Conservation (phyloP, 2,329 filamentous ascomycete species). For the Fusarium avenaceum region DNA sequence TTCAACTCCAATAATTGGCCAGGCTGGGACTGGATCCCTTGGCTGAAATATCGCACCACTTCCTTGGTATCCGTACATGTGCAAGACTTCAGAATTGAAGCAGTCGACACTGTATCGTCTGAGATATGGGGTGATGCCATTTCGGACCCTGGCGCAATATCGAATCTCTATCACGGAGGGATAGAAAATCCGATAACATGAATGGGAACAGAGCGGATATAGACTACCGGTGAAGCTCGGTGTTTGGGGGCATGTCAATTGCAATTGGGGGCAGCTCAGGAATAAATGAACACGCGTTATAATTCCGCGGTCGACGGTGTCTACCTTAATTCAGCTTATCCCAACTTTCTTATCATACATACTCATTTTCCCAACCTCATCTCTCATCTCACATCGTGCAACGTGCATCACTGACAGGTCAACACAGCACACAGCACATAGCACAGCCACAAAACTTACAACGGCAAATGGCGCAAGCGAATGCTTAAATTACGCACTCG, state of each 20-base stretch:
- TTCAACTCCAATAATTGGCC: constrained; percentile 3
- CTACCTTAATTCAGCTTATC: not conserved
- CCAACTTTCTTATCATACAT: not conserved
- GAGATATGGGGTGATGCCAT: constrained; percentile 27
- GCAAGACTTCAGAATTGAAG: not conserved
- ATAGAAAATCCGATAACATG: constrained; percentile 27
- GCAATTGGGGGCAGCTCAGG: constrained; percentile 7
- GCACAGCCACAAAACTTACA: not conserved
- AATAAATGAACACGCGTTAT: not conserved
- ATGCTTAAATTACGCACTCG: constrained; percentile 39
- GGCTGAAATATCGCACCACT: constrained; percentile 15
- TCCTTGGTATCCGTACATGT: not conserved
- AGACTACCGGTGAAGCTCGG: constrained; percentile 19
- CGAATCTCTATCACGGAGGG: constrained; percentile 4
- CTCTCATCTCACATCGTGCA: not conserved
- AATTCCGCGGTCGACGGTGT: not conserved
- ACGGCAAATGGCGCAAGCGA: constrained; percentile 37
- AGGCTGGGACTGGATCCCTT: constrained; percentile 4
- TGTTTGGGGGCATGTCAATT: constrained; percentile 16
- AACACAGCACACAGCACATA: not conserved
- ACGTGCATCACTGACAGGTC: constrained; percentile 15
- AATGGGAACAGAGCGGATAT: constrained; percentile 23
- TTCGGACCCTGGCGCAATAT: not conserved
- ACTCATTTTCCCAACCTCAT: not conserved
- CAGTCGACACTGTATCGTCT: not conserved